Base-by-base conservation (phyloP, 768 basidiomycete genomes). In the Hypsizygus marmoreus region DNA sequence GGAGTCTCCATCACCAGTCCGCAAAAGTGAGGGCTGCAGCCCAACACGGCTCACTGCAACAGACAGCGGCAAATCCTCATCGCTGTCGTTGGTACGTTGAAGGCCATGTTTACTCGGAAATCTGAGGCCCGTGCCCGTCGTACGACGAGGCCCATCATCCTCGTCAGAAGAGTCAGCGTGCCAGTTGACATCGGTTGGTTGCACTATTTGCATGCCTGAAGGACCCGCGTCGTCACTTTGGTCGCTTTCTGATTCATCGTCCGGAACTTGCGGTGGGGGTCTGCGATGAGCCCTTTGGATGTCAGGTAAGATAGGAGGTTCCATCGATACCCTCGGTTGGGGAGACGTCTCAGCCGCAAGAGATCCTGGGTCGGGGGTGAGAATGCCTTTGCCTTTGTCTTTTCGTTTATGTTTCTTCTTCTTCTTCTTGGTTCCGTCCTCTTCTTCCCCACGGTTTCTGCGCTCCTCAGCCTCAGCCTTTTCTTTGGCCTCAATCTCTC, bases 61-160 rank as follows among this genome's bases (percentile, higher is more conserved):
- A 19, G 82, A 80, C 7, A 93, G 72, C 2, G 91, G 91, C 32
- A 91, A 54, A 66, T 93, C 90, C 53, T 92, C 90, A 42, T 90
- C 90, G 50, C 86, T 88, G 50, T 82, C 80, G 14, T 76, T 75
- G 39, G 73, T 76, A 16, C 39, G 25, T 34, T 31, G 64, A 30
- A 30, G 39, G 13, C 49, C 56, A 10, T 42, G 16, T 47, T 64
- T 68, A 37, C 57, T 68, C 11, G 72, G 73, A 53, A 77, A 77
- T 43, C 81, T 74, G 38, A 70, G 77, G 0, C 84, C 84, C 8
- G 72, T 70, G 28, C 84, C 80, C n/a, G 76, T 79, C 3, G 73
- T 81, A 22, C 80, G 80, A 40, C 72, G 72, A 13, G 78, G 81
- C 0, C 69, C 74, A 16, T 72, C 74, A 40, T 80, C 85, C 19